phyloP scores from a whole-genome alignment of 495 filamentous ascomycete species.

The Penicillium manginii region DNA sequence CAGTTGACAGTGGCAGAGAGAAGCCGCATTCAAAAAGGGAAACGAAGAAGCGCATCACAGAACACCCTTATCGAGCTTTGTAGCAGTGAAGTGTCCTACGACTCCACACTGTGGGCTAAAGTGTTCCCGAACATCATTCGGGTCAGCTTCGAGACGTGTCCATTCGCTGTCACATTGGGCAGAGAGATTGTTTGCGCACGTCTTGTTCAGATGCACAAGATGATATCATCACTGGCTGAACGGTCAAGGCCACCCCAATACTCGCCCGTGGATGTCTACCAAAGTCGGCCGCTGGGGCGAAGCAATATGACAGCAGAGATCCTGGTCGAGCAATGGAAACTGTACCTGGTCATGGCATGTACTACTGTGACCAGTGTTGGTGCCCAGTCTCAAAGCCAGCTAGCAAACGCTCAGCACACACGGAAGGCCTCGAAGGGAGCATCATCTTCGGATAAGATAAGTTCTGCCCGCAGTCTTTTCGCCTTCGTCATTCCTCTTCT shows the following conservation, averaged over 20 bases:
- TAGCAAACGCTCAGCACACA: slow-evolving; percentile 72
- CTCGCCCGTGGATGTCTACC: slow-evolving; percentile 56
- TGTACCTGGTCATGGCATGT: slow-evolving; percentile 97
- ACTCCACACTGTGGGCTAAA: slow-evolving; percentile 95
- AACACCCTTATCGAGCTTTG: slow-evolving; percentile 92
- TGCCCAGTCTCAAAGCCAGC: slow-evolving; percentile 59
- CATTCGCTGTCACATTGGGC: slow-evolving; percentile 85
- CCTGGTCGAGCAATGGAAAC: slow-evolving; percentile 95
- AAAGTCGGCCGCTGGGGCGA: slow-evolving; percentile 48
- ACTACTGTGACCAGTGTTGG: slow-evolving; percentile 90
- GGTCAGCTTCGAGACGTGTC: slow-evolving; percentile 87
- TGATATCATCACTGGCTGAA: slow-evolving; percentile 77
- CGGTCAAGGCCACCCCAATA: slow-evolving; percentile 64
- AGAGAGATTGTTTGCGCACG: slow-evolving; percentile 90
- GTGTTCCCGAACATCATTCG: slow-evolving; percentile 95
- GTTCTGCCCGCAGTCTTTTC: slow-evolving; percentile 85
- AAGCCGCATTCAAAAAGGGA: slow-evolving; percentile 88
- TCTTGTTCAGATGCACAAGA: slow-evolving; percentile 88
- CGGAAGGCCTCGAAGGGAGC: slow-evolving; percentile 81
- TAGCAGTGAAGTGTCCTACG: slow-evolving; percentile 92
- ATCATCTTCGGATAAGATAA: slow-evolving; percentile 76
- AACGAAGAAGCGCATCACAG: slow-evolving; percentile 79
- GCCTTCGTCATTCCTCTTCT: slow-evolving; percentile 87
- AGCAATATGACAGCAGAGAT: slow-evolving; percentile 83
- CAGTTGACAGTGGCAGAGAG: slow-evolving; percentile 89